Conservation (phyloP, 352 stramenopile species). For the Globisporangium echinulatum region DNA sequence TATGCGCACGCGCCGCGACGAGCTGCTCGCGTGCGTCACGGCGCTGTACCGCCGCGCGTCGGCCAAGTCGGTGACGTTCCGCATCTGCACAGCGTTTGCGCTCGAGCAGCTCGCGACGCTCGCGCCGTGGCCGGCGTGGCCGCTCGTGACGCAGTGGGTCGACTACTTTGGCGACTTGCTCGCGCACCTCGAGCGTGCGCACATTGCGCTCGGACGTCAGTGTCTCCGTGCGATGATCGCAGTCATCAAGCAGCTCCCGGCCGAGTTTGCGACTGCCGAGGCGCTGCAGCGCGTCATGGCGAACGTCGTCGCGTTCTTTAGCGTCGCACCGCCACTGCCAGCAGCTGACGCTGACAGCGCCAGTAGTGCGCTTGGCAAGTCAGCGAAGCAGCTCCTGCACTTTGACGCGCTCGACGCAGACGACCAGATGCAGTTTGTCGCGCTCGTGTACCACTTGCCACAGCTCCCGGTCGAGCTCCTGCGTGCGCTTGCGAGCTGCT, state of each 20-base stretch:
- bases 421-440: constrained; percentile 66
- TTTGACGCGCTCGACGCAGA: constrained; percentile 44
- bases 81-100: constrained; percentile 64
- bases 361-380: background rate
- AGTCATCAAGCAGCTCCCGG: constrained; percentile 69
- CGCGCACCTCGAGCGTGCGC: constrained; percentile 41
- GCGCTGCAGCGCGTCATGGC: constrained; percentile 46
- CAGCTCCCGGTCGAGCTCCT: constrained; percentile 57
- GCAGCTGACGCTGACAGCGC: background rate
- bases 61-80: constrained; percentile 64
- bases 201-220: constrained; percentile 54
- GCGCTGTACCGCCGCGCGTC: constrained; percentile 61
- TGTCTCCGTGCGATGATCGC: constrained; percentile 67
- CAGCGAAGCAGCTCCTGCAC: constrained; percentile 15
- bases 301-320: constrained; percentile 64
- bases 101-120: constrained; percentile 50
- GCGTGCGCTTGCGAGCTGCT: constrained; percentile 66
- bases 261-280: constrained; percentile 33
- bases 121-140: constrained; percentile 45
- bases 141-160: constrained; percentile 63
- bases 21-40: constrained; percentile 54
- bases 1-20: constrained; percentile 17
- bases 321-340: constrained; percentile 22
- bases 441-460: constrained; percentile 73
- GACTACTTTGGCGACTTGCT: constrained; percentile 58